Evolutionary conservation across 257 asterid species (phyloP).

Genomic region (Nicotiana attenuata): DNA sequence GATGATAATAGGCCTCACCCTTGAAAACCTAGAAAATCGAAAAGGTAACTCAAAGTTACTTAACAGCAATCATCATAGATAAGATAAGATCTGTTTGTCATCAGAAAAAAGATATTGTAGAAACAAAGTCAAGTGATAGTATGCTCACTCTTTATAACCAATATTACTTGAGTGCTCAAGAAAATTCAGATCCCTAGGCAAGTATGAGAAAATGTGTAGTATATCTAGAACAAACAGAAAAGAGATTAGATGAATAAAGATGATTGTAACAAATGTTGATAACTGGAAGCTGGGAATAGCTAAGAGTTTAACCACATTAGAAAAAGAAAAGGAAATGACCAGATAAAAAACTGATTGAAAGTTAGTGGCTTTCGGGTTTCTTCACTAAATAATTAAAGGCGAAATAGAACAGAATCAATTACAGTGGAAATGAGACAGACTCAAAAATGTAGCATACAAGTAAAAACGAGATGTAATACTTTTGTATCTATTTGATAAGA

Average conservation of each 20-base stretch:
- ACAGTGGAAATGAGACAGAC: neutral
- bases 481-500: neutral
- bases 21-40: conserved; percentile 49
- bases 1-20: conserved; percentile 76
- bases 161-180: conserved; percentile 86
- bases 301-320: neutral
- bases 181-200: conserved; percentile 96
- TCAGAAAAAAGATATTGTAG: neutral
- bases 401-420: neutral
- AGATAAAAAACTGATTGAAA: neutral
- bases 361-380: neutral
- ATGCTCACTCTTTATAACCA: conserved; percentile 97
- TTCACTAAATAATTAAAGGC: neutral
- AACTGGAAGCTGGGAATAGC: neutral
- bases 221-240: conserved; percentile 51
- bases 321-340: neutral
- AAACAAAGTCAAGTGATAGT: conserved; percentile 4
- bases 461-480: neutral
- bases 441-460: neutral
- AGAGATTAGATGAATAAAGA: conserved; percentile 4
- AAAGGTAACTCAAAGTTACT: neutral
- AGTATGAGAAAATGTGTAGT: conserved; percentile 89
- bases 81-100: neutral
- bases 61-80: neutral
- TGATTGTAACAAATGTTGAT: neutral